Base-by-base conservation (phyloP, 225 moss, liverwort and hornwort species). In the Straminergon stramineum region DNA sequence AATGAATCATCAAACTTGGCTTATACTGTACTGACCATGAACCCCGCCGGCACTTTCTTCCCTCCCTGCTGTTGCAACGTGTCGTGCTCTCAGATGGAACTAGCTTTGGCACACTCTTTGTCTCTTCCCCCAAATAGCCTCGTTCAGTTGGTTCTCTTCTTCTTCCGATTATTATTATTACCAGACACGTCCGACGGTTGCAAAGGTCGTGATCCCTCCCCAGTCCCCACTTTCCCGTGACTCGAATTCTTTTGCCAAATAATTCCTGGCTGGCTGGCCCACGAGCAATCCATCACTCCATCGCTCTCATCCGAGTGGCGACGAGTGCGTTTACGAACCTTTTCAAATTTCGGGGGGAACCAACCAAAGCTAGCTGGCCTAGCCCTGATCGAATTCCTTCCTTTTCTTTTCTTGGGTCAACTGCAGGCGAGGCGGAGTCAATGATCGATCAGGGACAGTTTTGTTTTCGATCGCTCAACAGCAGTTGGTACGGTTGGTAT, bases 171-270 rank as follows among this genome's bases (percentile, higher is more conserved):
- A 70, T 70, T 53, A 76, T 87, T 73, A 88, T 91, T 91, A 83
- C 55, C 43, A 45, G 80, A 58, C 80, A 39, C 82, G 87, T 63
- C 87, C 76, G 84, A 39, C 57, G n/a, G 57, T 57, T 67, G 87
- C 80, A 77, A 70, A 69, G 43, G 58, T 35, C 57, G 75, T 76
- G 85, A 58, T 66, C 75, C 27, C 67, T 80, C 18, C 76, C 26
- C 66, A 31, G 88, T 88, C 18, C 76, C 26, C 66, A 31, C 90
- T 88, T 91, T 93, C 76, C 48, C 88, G 83, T 68, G 83, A 91
- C 86, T 84, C 84, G 51, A 43, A 52, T 35, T 43, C 83, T 84
- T 88, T 86, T 79, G 43, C 83, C 55, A 86, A 93, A 91, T 93
- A 90, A 90, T 91, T 79, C 69, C 69, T 28, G 39, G 28, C 39